Conservation (phyloP, 129 eudicot species). For the Solidago caesia region DNA sequence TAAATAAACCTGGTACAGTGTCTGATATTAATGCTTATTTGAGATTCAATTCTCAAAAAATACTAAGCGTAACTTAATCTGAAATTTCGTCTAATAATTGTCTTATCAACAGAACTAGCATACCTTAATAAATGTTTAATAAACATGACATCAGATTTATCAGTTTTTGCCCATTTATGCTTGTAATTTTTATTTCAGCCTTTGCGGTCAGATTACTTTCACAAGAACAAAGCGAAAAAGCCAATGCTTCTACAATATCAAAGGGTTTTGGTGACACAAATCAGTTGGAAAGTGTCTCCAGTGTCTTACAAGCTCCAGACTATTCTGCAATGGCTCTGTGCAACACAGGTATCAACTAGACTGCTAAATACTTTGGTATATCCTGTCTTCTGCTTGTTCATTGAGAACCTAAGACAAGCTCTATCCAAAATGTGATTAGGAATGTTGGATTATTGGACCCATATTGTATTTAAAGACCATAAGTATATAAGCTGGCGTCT, state of each 20-base stretch:
- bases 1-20: neutral
- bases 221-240: constrained; percentile 44
- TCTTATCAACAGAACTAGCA: neutral
- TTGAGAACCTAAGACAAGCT: neutral
- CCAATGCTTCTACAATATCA: constrained; percentile 42
- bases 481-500: neutral
- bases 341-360: constrained; percentile 37
- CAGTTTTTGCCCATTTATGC: constrained; percentile 13
- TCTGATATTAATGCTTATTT: neutral
- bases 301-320: constrained; percentile 28
- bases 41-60: neutral
- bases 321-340: constrained; percentile 32
- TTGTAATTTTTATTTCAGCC: constrained; percentile 47
- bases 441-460: constrained; percentile 10
- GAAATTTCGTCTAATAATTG: neutral
- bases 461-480: neutral
- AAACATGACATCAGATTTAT: constrained; percentile 3
- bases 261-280: constrained; percentile 38
- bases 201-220: constrained; percentile 51
- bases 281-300: constrained; percentile 38
- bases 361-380: constrained; percentile 8
- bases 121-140: neutral
- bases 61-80: neutral
- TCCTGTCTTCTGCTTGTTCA: neutral
- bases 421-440: constrained; percentile 1